Evolutionary conservation across 2,329 filamentous ascomycete species (phyloP), one percentile per base, ranked within the genome.

Genomic region (Geosmithia putterillii): DNA sequence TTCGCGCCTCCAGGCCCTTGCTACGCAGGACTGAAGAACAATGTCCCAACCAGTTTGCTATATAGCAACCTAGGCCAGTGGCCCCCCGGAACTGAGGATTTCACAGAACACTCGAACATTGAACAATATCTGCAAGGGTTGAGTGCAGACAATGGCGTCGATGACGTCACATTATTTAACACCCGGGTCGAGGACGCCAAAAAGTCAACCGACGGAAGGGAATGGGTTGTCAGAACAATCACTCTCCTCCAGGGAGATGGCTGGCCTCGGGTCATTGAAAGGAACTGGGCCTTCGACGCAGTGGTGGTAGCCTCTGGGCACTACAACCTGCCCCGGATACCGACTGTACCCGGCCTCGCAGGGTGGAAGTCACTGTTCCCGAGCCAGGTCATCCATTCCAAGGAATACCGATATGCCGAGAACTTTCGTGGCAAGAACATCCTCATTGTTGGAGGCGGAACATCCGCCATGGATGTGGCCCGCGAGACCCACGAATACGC

Each of bases 231-330:
- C 0, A 56, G 63, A 2, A 73, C 72, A 14, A 63, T 65, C 5
- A 69, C 63, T 2, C 53, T 79, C 2, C 44, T 53, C 3, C 53
- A 52, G 22, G 46, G 54, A 0, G 28, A 50, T 1, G 44, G 48
- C 1, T 48, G 39, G 1, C 51, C 55, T 5, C 48, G 42, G 1
- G 50, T 66, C 3, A 45, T 55, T 6, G 58, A 63, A 20, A 49
- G 53, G 10, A 48, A 44, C 0, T 57, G 58, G 59, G 46, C 53
- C 0, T 74, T 92, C 48, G 80, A 86, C 53, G 75, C 76, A 0
- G 66, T 86, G 1, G 71, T 84, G 1, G 73, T 82, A 3, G 78
- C 81, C 0, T 77, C 69, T 22, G 82, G 82, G 0, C 81, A 86
- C 57, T 85, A 83, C 51, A 73, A 74, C 48, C 65, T 79, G 1